Evolutionary conservation across 768 basidiomycete genomes (phyloP), one percentile per base, ranked within the genome.

Genomic region (Tylopilus sp.): DNA sequence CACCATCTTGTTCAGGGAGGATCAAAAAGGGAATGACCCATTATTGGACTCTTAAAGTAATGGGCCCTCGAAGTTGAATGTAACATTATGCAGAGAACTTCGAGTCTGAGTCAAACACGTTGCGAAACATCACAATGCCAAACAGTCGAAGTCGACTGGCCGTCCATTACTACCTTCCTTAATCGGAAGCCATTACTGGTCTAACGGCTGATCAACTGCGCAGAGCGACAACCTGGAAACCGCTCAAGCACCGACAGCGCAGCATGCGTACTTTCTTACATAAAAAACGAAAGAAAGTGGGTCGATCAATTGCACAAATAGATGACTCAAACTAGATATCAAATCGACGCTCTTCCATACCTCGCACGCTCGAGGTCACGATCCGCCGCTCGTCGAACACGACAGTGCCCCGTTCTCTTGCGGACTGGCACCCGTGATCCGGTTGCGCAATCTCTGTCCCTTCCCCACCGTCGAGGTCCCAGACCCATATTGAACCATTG

Each of bases 401-500:
- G 40, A 89, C 75, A 5, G 75, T 75, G 7, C 81, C 78, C 52
- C 65, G 30, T 31, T 44, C 51, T 44, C 49, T 46, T 42, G 57
- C 44, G 46, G 54, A 40, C 44, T 47, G n/a, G 45, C 75, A 72
- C 61, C 76, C 74, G 33, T 73, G 75, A 5, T 50, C 38, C 0
- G 53, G 60, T 2, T 40, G 45, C 28, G 60, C 63, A 6, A 77
- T 69, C 57, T 73, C 72, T 11, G 66, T 62, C 39, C 72, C 68
- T 23, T 68, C 64, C 20, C 71, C 75, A 11, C 74, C 77, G 64
- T 92, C 90, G 28, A 92, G 73, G 69, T 92, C 90, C 90, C 90
- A 92, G 3, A 89, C 86, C 86, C 88, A 90, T 39, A 92, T 77
- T 58, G 80, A 80, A 36, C 88, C 88, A 63, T 88, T 82, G 30